Conservation (phyloP, 768 basidiomycete genomes). For the Podaxis sp. region DNA sequence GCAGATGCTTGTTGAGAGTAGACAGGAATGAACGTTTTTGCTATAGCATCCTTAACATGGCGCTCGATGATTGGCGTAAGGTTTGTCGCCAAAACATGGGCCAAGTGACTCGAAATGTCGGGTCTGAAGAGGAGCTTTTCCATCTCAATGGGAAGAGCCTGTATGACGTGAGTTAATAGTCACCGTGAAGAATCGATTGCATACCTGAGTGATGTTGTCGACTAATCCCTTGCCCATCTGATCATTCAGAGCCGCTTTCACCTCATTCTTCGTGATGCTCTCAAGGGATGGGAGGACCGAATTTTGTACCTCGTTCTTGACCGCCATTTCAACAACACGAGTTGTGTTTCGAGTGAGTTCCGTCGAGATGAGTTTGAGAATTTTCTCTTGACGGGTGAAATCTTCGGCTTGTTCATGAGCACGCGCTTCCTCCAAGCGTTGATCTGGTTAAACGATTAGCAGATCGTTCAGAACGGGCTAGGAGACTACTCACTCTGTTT, state of each 20-base stretch:
- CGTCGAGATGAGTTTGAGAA: slow-evolving; percentile 83
- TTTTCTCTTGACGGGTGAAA: slow-evolving; percentile 84
- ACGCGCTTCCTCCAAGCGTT: slow-evolving; percentile 82
- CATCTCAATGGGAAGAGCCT: slow-evolving; percentile 79
- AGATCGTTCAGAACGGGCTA: slow-evolving; percentile 12
- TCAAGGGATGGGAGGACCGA: slow-evolving; percentile 83
- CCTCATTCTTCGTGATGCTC: slow-evolving; percentile 78
- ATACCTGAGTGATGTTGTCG: slow-evolving; percentile 72
- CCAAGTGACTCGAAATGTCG: slow-evolving; percentile 75
- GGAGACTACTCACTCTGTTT: slow-evolving; percentile 69
- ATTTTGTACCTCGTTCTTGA: slow-evolving; percentile 81
- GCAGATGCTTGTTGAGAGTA: slow-evolving; percentile 71
- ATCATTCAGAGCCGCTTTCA: slow-evolving; percentile 73
- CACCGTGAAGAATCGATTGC: slow-evolving; percentile 22
- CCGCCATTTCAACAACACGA: slow-evolving; percentile 85
- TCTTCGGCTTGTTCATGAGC: slow-evolving; percentile 77
- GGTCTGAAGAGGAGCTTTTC: slow-evolving; percentile 76
- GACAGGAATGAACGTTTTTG: slow-evolving; percentile 71
- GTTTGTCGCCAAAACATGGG: slow-evolving; percentile 68
- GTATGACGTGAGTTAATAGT: slow-evolving; percentile 18
- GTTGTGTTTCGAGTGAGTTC: slow-evolving; percentile 88
- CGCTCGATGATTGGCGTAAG: slow-evolving; percentile 77
- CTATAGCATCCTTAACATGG: slow-evolving; percentile 78
- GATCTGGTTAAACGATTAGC: slow-evolving; percentile 45
- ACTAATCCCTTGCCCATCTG: slow-evolving; percentile 75